Conservation (phyloP, 2,329 filamentous ascomycete species). For the Graphium sp. region DNA sequence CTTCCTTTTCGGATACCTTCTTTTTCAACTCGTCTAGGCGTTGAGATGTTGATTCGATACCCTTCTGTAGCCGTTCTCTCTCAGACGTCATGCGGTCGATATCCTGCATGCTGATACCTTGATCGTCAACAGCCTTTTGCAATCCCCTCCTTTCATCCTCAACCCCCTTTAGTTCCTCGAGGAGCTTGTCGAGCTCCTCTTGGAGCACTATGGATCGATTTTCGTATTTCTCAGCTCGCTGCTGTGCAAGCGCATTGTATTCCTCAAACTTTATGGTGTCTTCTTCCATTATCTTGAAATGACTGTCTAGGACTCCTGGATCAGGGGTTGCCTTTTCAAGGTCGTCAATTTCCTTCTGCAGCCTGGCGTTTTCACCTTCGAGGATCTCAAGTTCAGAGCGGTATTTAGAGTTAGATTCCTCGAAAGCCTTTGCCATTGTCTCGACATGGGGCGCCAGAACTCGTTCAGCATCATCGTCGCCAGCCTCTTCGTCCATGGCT, state of each 20-base stretch:
- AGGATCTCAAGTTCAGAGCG: conserved; percentile 68
- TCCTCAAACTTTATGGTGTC: conserved; percentile 91
- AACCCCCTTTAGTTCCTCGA: conserved; percentile 57
- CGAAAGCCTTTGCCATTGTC: conserved; percentile 76
- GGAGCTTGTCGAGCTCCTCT: conserved; percentile 67
- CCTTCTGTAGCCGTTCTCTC: conserved; percentile 80
- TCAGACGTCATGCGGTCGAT: conserved; percentile 98
- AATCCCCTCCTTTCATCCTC: conserved; percentile 68
- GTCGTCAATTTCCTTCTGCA: conserved; percentile 77
- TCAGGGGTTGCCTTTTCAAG: conserved; percentile 76
- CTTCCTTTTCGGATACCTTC: conserved; percentile 69
- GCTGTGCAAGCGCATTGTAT: conserved; percentile 73
- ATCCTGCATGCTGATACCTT: conserved; percentile 93
- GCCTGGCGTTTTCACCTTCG: conserved; percentile 67
- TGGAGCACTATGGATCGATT: conserved; percentile 66
- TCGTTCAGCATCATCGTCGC: conserved; percentile 66
- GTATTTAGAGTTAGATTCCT: conserved; percentile 70
- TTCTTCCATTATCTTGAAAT: conserved; percentile 86
- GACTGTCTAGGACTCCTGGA: conserved; percentile 67
- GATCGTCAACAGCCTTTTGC: conserved; percentile 75
- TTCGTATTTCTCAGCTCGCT: conserved; percentile 80
- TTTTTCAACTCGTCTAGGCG: conserved; percentile 76
- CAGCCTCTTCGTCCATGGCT: conserved; percentile 75
- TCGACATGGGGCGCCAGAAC: conserved; percentile 72
- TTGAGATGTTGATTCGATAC: conserved; percentile 58